Percentiles rank a stretch among this genome's conserved stretches.
Conservation (phyloP, 2,329 filamentous ascomycete species). For the Pseudogymnoascus sp. region DNA sequence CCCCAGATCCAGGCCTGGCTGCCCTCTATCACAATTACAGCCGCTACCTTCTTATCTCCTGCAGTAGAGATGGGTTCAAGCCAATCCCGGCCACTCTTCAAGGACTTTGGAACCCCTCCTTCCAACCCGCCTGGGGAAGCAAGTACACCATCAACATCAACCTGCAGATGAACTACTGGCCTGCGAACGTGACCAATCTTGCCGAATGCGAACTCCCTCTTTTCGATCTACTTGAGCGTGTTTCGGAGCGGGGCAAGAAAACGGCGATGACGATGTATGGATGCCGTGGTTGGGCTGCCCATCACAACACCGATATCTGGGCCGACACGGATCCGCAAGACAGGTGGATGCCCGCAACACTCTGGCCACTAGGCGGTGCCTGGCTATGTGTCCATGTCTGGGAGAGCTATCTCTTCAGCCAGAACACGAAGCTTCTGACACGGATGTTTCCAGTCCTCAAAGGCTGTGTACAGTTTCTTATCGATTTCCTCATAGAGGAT, state of each 20-base stretch:
- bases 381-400: conserved; percentile 35
- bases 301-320: conserved; percentile 29
- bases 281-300: conserved; percentile 24
- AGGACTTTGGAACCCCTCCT: conserved; percentile 37
- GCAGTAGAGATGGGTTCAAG: conserved; percentile 23
- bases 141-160: conserved; percentile 47
- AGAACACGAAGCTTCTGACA: conserved; percentile 25
- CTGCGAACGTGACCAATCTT: conserved; percentile 24
- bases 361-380: conserved; percentile 34
- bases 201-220: conserved; percentile 32
- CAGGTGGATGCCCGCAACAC: conserved; percentile 25
- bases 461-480: conserved; percentile 26
- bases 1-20: conserved; percentile 17
- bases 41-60: conserved; percentile 32
- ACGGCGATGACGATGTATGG: conserved; percentile 26
- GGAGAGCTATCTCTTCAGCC: conserved; percentile 32
- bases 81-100: conserved; percentile 37
- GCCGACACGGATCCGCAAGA: conserved; percentile 28
- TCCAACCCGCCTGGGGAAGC: conserved; percentile 37
- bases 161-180: conserved; percentile 47
- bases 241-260: conserved; percentile 27
- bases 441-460: conserved; percentile 25
- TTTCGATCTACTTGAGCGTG: conserved; percentile 32
- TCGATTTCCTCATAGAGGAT: conserved; percentile 29
- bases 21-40: conserved; percentile 32